Evolutionary conservation across 2,329 filamentous ascomycete species (phyloP).

Genomic region (Ophiostoma tasmaniense): DNA sequence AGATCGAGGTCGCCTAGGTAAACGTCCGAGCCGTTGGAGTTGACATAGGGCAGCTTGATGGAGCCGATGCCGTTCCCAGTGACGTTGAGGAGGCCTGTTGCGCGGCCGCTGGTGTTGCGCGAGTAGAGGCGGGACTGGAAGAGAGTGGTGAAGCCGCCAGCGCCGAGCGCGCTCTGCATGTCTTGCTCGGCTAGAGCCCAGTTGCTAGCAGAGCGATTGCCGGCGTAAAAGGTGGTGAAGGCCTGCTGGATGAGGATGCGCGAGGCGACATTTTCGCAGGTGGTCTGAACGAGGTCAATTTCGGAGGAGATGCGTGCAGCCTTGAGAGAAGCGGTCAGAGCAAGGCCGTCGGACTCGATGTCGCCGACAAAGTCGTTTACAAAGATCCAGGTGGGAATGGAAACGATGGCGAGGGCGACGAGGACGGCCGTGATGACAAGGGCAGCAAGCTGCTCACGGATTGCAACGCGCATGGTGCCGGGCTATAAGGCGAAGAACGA

Average conservation of each 20-base stretch:
- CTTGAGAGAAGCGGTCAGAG: slow-evolving; percentile 78
- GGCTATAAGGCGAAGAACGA: slow-evolving; percentile 26
- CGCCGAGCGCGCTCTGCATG: slow-evolving; percentile 59
- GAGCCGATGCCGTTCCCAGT: slow-evolving; percentile 43
- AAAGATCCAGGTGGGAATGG: slow-evolving; percentile 63
- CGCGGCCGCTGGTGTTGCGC: slow-evolving; percentile 51
- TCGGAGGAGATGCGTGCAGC: slow-evolving; percentile 72
- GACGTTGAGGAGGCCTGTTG: slow-evolving; percentile 53
- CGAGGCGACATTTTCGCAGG: slow-evolving; percentile 62
- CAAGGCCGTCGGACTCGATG: slow-evolving; percentile 53
- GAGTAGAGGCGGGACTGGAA: slow-evolving; percentile 69
- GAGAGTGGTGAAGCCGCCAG: slow-evolving; percentile 48
- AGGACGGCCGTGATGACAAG: slow-evolving; percentile 70
- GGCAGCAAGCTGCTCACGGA: slow-evolving; percentile 75
- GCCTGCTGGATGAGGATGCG: slow-evolving; percentile 50
- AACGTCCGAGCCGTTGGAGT: slow-evolving; percentile 48
- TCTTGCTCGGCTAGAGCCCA: slow-evolving; percentile 57
- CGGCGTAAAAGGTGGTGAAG: slow-evolving; percentile 43
- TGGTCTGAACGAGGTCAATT: slow-evolving; percentile 69
- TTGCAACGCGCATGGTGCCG: slow-evolving; percentile 68
- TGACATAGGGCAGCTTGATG: slow-evolving; percentile 54
- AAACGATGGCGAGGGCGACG: slow-evolving; percentile 65
- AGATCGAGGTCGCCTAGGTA: slow-evolving; percentile 51
- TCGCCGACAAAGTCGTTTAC: slow-evolving; percentile 46
- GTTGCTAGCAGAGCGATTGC: slow-evolving; percentile 48